Base-by-base conservation (phyloP, 352 stramenopile species). In the Pythium sp. region DNA sequence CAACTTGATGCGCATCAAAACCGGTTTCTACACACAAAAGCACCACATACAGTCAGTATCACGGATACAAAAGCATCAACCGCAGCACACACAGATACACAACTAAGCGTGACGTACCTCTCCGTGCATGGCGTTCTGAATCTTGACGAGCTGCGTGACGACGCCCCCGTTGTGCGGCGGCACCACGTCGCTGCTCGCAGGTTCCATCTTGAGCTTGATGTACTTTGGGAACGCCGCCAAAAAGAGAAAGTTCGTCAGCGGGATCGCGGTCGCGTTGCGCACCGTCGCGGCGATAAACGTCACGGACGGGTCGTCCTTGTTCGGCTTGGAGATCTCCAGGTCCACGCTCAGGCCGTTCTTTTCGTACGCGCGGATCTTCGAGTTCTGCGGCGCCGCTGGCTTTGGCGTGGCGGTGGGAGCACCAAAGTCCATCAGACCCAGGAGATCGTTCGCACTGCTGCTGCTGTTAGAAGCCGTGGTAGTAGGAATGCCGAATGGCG, bases 161-260 rank as follows among this genome's bases (percentile, higher is more conserved):
- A 71, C 70, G 8, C 84, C 94, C 49, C 76, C 76, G 32, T 79
- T 89, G 41, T 94, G 91, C 2, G 93, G 69, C 8, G 95, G 93
- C 58, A 99, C 76, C 22, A 89, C 93, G 34, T 96, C 94, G 28
- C 90, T 96, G 20, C 87, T 97, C 5, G 96, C 90, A n/a, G 97
- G 95, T 69, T 99, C 94, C 95, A 99, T 98, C 82, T 98, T 97
- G 76, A 99, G 92, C 61, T 97, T 98, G 64, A 99, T 94, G 72
- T 98, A 99, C 82, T 96, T 99, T 26, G 98, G 97, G 72, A 99
- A 98, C 34, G 97, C 97, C 41, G 93, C 89, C 58, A 96, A 72
- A 47, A 99, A 93, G 64, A 97, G 87, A 67, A 99, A 94, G 38
- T 96, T 94, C 54, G 97, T 87, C 30, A 99, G 76, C 22, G 92